Base-by-base conservation (phyloP, 495 filamentous ascomycete genomes). In the Aspergillus steynii region DNA sequence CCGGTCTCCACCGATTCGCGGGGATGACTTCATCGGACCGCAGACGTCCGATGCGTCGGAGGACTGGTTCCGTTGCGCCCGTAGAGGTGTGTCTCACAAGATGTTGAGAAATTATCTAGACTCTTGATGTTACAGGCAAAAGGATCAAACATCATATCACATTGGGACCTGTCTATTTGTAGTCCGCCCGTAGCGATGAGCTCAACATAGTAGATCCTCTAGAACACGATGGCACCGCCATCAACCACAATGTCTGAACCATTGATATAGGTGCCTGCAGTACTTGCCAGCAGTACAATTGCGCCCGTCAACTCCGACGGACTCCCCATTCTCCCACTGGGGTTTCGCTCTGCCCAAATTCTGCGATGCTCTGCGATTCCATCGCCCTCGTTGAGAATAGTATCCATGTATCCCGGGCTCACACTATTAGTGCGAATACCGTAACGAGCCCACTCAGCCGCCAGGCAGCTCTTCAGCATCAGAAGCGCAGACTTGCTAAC, bases 341-440 rank as follows among this genome's bases (percentile, higher is more conserved):
- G 92, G 29, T 90, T 94, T 49, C 88, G 72, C 9, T 80, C 81
- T 54, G 83, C 85, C 91, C 91, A 96, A 68, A 92, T 87, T 72
- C 83, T 84, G 80, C 92, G 92, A 75, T 92, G 84, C 14, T 61
- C 61, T 4, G 67, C 63, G 45, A 79, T 66, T 0, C 68, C 62
- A 42, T 71, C 68, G 0, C 77, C 76, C n/a, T 67, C 71, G 55
- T 73, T 92, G 56, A 92, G 67, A n/a, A 91, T 83, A 0, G 90
- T 93, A 66, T 92, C 86, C 87, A 92, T 93, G 67, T 93, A 92
- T 4, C 90, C 89, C 0, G 90, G 90, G 28, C 79, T 84, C 14
- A 93, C 79, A 29, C 78, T 84, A 61, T 93, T 93, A 3, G 88
- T 85, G 15, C 88, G 72, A 54, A 93, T 90, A 2, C 85, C 84